Percentiles rank a stretch among this genome's conserved stretches.
Conservation (phyloP, 2,329 filamentous ascomycete genomes). For the Parafenestella ontariensis region DNA sequence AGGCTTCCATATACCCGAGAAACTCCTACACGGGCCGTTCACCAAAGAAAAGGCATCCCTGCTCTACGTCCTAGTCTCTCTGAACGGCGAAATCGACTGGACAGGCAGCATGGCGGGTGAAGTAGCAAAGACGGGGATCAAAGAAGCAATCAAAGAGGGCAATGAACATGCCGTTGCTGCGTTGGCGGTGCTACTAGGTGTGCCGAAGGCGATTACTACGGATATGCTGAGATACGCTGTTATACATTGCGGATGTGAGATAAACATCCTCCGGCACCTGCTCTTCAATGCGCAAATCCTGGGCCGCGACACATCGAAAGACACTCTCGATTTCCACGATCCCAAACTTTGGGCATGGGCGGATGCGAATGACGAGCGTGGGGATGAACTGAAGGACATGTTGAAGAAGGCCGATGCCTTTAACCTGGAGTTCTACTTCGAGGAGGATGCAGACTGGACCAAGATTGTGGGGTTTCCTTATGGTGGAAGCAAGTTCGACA, state of each 20-base stretch:
- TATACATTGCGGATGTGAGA: constrained; percentile 35
- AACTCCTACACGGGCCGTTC: constrained; percentile 47
- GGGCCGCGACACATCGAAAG: constrained; percentile 18
- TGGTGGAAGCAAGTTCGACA: constrained; percentile 42
- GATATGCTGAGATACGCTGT: constrained; percentile 39
- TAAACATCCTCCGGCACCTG: constrained; percentile 40
- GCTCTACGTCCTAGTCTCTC: constrained; percentile 44
- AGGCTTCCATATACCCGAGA: constrained; percentile 43
- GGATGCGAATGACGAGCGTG: constrained; percentile 35
- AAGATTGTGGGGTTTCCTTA: constrained; percentile 45
- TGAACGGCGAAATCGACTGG: constrained; percentile 47
- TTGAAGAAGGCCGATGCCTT: constrained; percentile 41
- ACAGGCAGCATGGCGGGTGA: constrained; percentile 43
- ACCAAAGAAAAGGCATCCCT: constrained; percentile 36
- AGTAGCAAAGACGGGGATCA: constrained; percentile 40
- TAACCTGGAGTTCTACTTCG: constrained; percentile 43
- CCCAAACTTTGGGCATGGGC: constrained; percentile 44
- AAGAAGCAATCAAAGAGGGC: constrained; percentile 33
- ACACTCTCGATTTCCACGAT: constrained; percentile 42
- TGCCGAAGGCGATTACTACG: constrained; percentile 38
- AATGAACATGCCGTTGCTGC: constrained; percentile 44
- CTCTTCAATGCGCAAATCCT: constrained; percentile 46
- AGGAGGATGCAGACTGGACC: constrained; percentile 34
- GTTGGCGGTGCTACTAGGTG: constrained; percentile 41
- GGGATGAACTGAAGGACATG: constrained; percentile 39